Conservation (phyloP, 1,139 yeast species). For the Saccharomyces hybrid region DNA sequence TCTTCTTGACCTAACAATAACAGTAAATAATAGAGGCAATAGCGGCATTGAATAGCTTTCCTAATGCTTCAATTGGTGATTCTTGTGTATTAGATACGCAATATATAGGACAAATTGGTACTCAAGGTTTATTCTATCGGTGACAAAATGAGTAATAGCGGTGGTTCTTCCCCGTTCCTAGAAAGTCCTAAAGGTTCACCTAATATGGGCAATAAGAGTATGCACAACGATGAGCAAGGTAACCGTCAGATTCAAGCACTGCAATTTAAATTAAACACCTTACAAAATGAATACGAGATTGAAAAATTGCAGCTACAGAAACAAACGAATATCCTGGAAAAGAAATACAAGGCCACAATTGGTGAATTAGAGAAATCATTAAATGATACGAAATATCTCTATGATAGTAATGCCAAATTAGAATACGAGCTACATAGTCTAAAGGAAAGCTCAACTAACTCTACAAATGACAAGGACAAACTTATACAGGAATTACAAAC, state of each 20-base stretch:
- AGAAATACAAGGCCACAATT: constrained; percentile 22
- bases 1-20: background rate
- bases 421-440: constrained; percentile 29
- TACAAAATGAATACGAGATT: constrained; percentile 28
- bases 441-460: constrained; percentile 24
- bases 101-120: background rate
- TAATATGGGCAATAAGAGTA: constrained; percentile 2
- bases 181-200: constrained; percentile 34
- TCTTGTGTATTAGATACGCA: too few species aligned
- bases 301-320: constrained; percentile 22
- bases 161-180: constrained; percentile 43
- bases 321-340: constrained; percentile 19
- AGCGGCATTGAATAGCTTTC: background rate
- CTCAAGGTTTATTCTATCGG: background rate
- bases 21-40: background rate
- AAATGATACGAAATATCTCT: constrained; percentile 28
- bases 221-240: constrained; percentile 9
- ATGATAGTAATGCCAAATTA: constrained; percentile 35
- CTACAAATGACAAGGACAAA: constrained; percentile 22
- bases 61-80: background rate
- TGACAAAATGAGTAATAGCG: constrained; percentile 20
- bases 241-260: constrained; percentile 19
- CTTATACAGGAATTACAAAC: constrained; percentile 16
- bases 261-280: constrained; percentile 21
- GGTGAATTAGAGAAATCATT: constrained; percentile 25